Conservation (phyloP, 2,329 filamentous ascomycete genomes). For the Stagonosporopsis cucurbitacearum region DNA sequence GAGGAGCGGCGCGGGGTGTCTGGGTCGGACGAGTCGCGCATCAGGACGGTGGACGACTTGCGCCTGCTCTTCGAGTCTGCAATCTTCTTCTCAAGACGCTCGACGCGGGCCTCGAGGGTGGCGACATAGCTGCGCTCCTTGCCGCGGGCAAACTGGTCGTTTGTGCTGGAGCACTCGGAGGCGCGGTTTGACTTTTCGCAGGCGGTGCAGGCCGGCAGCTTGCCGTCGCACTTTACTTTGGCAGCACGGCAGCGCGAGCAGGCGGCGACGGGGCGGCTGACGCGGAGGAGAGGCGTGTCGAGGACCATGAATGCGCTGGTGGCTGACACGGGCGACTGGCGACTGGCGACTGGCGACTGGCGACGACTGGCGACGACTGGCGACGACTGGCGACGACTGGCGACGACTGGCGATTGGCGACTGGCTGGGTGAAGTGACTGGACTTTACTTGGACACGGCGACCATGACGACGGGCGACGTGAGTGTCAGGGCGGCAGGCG, state of each 20-base stretch:
- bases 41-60: constrained; percentile 73
- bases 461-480: no score
- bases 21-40: constrained; percentile 64
- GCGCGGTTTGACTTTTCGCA: constrained; percentile 90
- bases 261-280: constrained; percentile 79
- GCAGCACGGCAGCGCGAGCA: constrained; percentile 85
- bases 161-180: constrained; percentile 88
- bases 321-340: no score
- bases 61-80: constrained; percentile 68
- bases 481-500: neutral
- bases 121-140: constrained; percentile 98
- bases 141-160: constrained; percentile 92
- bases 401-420: no score
- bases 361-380: no score
- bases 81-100: constrained; percentile 83
- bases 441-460: no score
- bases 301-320: constrained; percentile 55
- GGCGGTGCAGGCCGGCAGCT: constrained; percentile 91
- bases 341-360: no score
- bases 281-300: constrained; percentile 68
- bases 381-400: no score
- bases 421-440: constrained; percentile 19
- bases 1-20: constrained; percentile 59
- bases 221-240: constrained; percentile 98
- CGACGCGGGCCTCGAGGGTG: constrained; percentile 88